Base-by-base conservation (phyloP, 1,284 basidiomycete species). In the Cystobasidiaceae sp. region DNA sequence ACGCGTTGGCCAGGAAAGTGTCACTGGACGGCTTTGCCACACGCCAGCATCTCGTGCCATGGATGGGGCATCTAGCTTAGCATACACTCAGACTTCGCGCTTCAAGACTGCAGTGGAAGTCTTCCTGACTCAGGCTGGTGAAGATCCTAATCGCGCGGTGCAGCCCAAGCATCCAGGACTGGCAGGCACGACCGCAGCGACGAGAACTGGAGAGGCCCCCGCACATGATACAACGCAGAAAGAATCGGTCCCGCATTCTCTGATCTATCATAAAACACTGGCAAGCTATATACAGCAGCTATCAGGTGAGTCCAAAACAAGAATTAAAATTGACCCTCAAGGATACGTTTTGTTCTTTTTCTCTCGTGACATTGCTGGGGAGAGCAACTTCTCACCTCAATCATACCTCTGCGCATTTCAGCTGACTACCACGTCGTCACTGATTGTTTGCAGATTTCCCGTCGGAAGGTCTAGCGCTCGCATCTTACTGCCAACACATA, bases 401-500 rank as follows among this genome's bases (percentile, higher is more conserved):
- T 17, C n/a, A n/a, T 17, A 23, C 15, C 7, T 44, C 43, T 21
- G 13, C n/a, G n/a, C n/a, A n/a, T n/a, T n/a, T n/a, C n/a, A n/a
- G n/a, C n/a, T n/a, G n/a, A n/a, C n/a, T n/a, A n/a, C n/a, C n/a
- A n/a, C 44, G 13, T 46, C 13, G 13, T 46, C 44, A 46, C 21
- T 21, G 13, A 15, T 23, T n/a, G n/a, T n/a, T n/a, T n/a, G n/a
- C 11, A 52, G 60, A 30, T 15, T 25, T 27, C 11, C 63, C 63
- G 15, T 66, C 63, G 19, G 63, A 66, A 44, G 54, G 54, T 5
- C 37, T 59, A 15, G 21, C 37, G 13, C 33, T 66, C 11, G 52
- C 63, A 19, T 23, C 55, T 7, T 52, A 59, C 28, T 57, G 55
- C 28, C 63, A 66, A 33, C 63, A 66, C 27, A 59, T 66, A 1